Evolutionary conservation across 768 basidiomycete genomes (phyloP).

Genomic region (Serendipita sp.): DNA sequence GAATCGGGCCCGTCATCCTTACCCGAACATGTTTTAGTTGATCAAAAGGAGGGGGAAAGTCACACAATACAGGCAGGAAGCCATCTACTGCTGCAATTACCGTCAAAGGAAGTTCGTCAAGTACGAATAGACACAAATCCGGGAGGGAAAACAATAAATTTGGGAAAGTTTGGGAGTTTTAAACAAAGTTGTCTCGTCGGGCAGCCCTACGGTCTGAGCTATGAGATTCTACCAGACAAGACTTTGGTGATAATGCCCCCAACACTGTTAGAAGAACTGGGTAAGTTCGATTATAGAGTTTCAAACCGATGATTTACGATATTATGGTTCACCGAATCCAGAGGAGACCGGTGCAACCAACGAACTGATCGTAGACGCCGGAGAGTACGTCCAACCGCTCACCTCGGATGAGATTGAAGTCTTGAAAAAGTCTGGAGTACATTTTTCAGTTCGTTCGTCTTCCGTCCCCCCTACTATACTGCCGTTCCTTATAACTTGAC

Average conservation of each 20-base stretch:
- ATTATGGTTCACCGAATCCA: slow-evolving; percentile 18
- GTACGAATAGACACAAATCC: not conserved
- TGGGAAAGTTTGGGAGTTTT: slow-evolving; percentile 83
- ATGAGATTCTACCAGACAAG: slow-evolving; percentile 59
- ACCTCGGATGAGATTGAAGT: slow-evolving; percentile 70
- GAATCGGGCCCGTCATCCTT: too few species aligned
- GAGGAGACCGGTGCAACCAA: slow-evolving; percentile 97
- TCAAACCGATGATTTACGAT: not conserved
- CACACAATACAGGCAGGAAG: not conserved
- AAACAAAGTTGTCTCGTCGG: slow-evolving; percentile 58
- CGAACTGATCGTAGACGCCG: slow-evolving; percentile 75
- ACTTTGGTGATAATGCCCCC: slow-evolving; percentile 47
- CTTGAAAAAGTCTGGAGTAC: slow-evolving; percentile 65
- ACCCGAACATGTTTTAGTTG: too few species aligned
- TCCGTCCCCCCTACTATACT: not conserved
- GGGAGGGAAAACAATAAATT: slow-evolving; percentile 27
- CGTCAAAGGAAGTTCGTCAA: not conserved
- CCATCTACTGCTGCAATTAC: not conserved
- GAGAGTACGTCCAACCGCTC: slow-evolving; percentile 66
- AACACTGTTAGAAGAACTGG: slow-evolving; percentile 58
- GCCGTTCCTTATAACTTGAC: slow-evolving; percentile 1
- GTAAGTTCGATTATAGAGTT: slow-evolving; percentile 26
- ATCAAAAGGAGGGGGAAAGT: not conserved
- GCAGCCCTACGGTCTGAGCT: slow-evolving; percentile 74
- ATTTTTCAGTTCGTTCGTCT: slow-evolving; percentile 42